Percentiles rank a stretch among this genome's conserved stretches.
phyloP scores from a whole-genome alignment of 179 eudicot species.

The Amaranthus tricolor region DNA sequence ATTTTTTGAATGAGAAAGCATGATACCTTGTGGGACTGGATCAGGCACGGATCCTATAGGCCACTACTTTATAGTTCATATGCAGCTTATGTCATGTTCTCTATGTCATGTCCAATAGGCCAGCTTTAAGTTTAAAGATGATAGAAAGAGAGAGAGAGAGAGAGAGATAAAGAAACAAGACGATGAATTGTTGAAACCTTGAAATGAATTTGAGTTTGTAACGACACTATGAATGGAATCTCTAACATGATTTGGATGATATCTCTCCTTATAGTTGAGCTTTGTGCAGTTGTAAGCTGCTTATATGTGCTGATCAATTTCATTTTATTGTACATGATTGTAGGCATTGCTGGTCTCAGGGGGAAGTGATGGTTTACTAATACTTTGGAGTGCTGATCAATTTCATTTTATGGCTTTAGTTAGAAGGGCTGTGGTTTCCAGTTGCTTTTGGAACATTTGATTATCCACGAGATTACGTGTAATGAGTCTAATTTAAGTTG shows the following conservation, averaged over 20 bases:
- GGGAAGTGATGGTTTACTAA: slow-evolving; percentile 92
- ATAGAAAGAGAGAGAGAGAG: neutral
- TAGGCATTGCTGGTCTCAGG: slow-evolving; percentile 97
- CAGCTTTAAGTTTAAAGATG: neutral
- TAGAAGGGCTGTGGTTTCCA: neutral
- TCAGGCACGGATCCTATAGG: neutral
- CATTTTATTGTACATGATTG: slow-evolving; percentile 18
- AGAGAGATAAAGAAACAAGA: neutral
- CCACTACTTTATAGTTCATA: neutral
- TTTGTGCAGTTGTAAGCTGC: slow-evolving; percentile 2
- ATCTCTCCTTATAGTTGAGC: slow-evolving; percentile 6
- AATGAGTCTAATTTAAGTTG: neutral
- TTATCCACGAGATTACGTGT: neutral
- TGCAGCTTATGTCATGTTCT: neutral
- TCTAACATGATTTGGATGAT: slow-evolving; percentile 1
- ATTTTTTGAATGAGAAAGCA: neutral
- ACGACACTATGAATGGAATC: neutral
- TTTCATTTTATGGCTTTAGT: neutral
- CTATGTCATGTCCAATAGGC: neutral
- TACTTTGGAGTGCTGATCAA: slow-evolving; percentile 88
- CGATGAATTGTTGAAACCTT: neutral
- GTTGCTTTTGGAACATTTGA: neutral
- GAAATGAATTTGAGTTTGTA: neutral
- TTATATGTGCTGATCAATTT: slow-evolving; percentile 4
- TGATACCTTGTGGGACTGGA: slow-evolving; percentile 9